Conservation (phyloP, 495 filamentous ascomycete genomes). For the Clavariopsis aquatica region DNA sequence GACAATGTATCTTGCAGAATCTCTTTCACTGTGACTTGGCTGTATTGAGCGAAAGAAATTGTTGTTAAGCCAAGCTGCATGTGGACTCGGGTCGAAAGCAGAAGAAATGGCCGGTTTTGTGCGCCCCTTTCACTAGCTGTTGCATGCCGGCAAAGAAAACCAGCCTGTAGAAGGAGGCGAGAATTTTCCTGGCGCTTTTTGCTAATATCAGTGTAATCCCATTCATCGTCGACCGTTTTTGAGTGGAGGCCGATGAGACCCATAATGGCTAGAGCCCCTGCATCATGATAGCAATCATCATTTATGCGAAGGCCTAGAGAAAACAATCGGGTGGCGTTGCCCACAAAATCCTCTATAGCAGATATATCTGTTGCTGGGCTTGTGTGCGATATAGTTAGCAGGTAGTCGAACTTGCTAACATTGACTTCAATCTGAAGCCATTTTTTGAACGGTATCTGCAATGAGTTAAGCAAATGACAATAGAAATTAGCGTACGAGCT, state of each 20-base stretch:
- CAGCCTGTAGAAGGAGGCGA: slow-evolving; percentile 25
- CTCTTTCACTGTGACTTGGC: slow-evolving; percentile 23
- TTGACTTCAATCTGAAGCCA: slow-evolving; percentile 31
- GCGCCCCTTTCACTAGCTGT: slow-evolving; percentile 3
- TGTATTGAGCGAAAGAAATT: slow-evolving; percentile 17
- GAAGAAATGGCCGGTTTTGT: slow-evolving; percentile 19
- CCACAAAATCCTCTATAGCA: slow-evolving; percentile 2
- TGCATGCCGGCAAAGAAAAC: slow-evolving; percentile 6
- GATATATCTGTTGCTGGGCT: background rate
- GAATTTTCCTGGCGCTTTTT: background rate
- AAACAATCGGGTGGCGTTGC: slow-evolving; percentile 14
- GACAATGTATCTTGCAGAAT: slow-evolving; percentile 32
- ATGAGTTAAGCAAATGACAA: background rate
- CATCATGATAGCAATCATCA: slow-evolving; percentile 5
- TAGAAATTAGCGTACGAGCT: background rate
- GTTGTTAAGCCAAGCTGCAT: slow-evolving; percentile 17
- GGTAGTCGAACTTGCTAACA: slow-evolving; percentile 30
- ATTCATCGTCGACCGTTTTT: background rate
- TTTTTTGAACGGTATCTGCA: background rate
- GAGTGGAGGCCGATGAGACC: slow-evolving; percentile 22
- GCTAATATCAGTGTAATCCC: background rate
- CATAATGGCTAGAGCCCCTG: slow-evolving; percentile 19
- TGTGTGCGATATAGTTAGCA: slow-evolving; percentile 22
- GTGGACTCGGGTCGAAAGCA: slow-evolving; percentile 32
- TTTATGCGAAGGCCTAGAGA: slow-evolving; percentile 3